Percentiles rank a stretch among this genome's conserved stretches.
phyloP scores from a whole-genome alignment of 345 rosid species.

The Populus pruinosa region DNA sequence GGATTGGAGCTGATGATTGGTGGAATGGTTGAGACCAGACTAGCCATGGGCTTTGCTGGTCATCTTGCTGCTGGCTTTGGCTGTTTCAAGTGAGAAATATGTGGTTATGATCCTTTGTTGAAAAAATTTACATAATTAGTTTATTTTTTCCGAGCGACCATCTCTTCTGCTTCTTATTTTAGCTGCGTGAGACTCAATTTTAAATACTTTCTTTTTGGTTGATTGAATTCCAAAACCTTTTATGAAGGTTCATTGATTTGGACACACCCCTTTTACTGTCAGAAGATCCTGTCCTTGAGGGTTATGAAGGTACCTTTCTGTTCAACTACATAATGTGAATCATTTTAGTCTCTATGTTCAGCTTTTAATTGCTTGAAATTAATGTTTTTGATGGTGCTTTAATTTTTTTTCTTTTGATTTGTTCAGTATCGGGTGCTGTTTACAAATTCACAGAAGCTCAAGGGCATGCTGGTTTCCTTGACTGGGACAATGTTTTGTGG shows the following conservation, averaged over 20 bases:
- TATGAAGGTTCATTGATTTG: slow-evolving; percentile 67
- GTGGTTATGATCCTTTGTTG: slow-evolving; percentile 3
- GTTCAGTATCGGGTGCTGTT: slow-evolving; percentile 58
- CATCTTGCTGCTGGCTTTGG: slow-evolving; percentile 94
- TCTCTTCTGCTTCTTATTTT: not conserved
- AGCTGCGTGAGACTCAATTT: not conserved
- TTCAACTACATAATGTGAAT: not conserved
- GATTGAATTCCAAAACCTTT: not conserved
- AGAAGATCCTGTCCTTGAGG: slow-evolving; percentile 82
- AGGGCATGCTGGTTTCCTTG: slow-evolving; percentile 80
- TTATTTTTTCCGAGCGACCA: not conserved
- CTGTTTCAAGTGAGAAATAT: slow-evolving; percentile 59
- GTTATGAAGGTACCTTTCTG: slow-evolving; percentile 70
- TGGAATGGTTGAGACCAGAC: slow-evolving; percentile 94
- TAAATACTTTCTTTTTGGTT: not conserved
- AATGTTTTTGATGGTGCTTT: not conserved
- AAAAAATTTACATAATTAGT: not conserved
- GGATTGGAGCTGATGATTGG: slow-evolving; percentile 81
- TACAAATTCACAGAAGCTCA: slow-evolving; percentile 71
- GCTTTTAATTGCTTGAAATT: not conserved
- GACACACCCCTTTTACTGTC: slow-evolving; percentile 88
- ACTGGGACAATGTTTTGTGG: slow-evolving; percentile 57
- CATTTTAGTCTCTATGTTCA: not conserved
- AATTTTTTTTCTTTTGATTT: slow-evolving; percentile 3
- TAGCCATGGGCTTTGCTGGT: slow-evolving; percentile 94